phyloP scores from a whole-genome alignment of 371 early-diverging fungal species.

The Syncephalastrum monosporum region DNA sequence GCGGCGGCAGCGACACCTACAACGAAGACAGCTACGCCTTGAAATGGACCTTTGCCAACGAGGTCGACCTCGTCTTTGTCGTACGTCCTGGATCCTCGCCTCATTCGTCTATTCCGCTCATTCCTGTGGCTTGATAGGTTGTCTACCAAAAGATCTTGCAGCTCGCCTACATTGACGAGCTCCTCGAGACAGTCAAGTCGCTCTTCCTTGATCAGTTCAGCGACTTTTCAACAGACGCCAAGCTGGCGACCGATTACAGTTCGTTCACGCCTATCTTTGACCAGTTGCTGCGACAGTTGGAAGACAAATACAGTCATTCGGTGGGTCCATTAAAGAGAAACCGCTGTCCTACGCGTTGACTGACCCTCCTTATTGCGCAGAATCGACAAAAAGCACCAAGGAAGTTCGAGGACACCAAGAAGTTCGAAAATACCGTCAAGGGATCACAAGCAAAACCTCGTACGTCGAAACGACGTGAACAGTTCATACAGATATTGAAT shows the following conservation, averaged over 20 bases:
- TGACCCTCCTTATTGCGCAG: constrained; percentile 11
- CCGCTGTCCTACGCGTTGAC: not conserved
- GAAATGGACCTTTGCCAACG: constrained; percentile 86
- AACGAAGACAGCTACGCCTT: constrained; percentile 67
- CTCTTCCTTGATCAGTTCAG: constrained; percentile 39
- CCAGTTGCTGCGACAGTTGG: constrained; percentile 35
- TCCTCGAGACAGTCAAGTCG: constrained; percentile 66
- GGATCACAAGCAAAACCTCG: constrained; percentile 66
- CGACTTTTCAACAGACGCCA: constrained; percentile 14
- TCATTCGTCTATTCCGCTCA: not conserved
- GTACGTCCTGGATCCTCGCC: constrained; percentile 40
- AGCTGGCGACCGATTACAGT: constrained; percentile 24
- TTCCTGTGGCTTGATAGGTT: constrained; percentile 47
- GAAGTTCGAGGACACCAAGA: constrained; percentile 83
- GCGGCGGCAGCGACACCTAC: constrained; percentile 59
- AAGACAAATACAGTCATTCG: constrained; percentile 39
- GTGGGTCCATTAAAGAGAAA: constrained; percentile 19
- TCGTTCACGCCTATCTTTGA: constrained; percentile 44
- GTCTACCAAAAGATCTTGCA: constrained; percentile 89
- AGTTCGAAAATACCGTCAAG: constrained; percentile 72
- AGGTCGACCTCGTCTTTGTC: constrained; percentile 86
- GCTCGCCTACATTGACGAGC: constrained; percentile 82
- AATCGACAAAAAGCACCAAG: constrained; percentile 62
- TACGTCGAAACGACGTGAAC: constrained; percentile 10
- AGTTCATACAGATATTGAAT: not conserved